Evolutionary conservation across 2,329 filamentous ascomycete genomes (phyloP).

Genomic region (Rhytidhysteron rufulum): DNA sequence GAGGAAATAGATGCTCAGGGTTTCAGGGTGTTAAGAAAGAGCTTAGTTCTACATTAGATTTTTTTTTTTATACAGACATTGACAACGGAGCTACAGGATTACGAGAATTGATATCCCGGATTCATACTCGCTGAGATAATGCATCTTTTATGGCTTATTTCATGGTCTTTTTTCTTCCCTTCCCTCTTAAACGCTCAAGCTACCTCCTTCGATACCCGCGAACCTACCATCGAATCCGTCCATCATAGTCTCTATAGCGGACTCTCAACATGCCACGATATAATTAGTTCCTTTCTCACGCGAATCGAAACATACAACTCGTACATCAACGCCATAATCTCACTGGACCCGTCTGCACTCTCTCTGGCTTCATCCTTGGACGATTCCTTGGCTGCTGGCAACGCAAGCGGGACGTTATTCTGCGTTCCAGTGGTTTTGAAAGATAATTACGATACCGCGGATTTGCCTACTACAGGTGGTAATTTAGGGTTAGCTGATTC

Average conservation of each 20-base stretch:
- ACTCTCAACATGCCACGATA: conserved; percentile 50
- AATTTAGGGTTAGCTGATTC: conserved; percentile 48
- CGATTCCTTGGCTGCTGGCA: conserved; percentile 41
- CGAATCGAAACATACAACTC: conserved; percentile 57
- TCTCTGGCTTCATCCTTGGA: conserved; percentile 51
- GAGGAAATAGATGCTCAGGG: too few relatives aligned
- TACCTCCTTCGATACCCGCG: conserved; percentile 50
- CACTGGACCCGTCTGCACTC: conserved; percentile 49
- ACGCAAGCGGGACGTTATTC: conserved; percentile 52
- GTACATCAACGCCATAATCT: conserved; percentile 55
- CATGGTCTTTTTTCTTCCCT: too few relatives aligned
- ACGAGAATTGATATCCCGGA: too few relatives aligned
- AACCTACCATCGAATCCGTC: conserved; percentile 56
- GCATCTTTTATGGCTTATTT: too few relatives aligned
- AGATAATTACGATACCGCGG: conserved; percentile 58
- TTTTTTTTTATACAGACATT: too few relatives aligned
- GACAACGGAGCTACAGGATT: too few relatives aligned
- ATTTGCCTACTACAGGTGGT: conserved; percentile 57
- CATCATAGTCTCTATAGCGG: conserved; percentile 54
- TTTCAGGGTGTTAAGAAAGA: too few relatives aligned
- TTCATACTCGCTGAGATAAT: too few relatives aligned
- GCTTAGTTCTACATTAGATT: too few relatives aligned
- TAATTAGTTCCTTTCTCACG: conserved; percentile 54
- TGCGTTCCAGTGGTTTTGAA: conserved; percentile 62
- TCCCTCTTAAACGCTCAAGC: too few relatives aligned